Base-by-base conservation (phyloP, 208 protist species). In the Tetramitus jugosus region DNA sequence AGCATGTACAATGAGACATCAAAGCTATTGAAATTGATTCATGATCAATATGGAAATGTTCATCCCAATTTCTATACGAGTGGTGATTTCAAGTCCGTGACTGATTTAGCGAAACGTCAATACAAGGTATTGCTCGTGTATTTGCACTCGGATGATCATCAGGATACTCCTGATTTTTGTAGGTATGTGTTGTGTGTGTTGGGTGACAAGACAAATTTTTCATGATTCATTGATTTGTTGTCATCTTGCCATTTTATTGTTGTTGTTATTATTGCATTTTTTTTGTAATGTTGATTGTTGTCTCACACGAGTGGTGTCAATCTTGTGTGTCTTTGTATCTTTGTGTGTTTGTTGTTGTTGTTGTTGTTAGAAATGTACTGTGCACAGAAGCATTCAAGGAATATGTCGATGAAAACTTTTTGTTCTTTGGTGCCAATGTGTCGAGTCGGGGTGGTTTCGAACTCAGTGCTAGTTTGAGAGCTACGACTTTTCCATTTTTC, bases 401-500 rank as follows among this genome's bases (percentile, higher is more conserved):
- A 49, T 71, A 49, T 71, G 7, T 71, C 29, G 33, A 71, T 42
- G 0, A 35, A n/a, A 71, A 71, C 31, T 71, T 71, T 71, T 14
- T 71, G 23, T 35, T 71, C 33, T 71, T 49, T 46, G 1, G 23
- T 8, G 33, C 7, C 29, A 14, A 35, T 49, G 49, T 71, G 20
- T 42, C 14, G 35, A 35, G 17, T 2, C 3, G 1, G 33, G 39
- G 49, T 35, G 64, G 64, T 13, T 49, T 33, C 33, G 13, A 3
- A 49, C 2, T 71, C 17, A 42, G 31, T 49, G 31, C 43, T 71
- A 35, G 49, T 49, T 49, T 71, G 17, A 10, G 33, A 49, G 64
- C 64, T 29, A 71, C 64, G 8, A 42, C 39, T 35, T 71, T 33
- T 71, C 64, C 64, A 42, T 71, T 71, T 39, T 46, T 71, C 4